These are phyloP conservation scores for Mrakia frigida DNA, from an alignment of 768 basidiomycete species.

Conservation along the genomic window DNA sequence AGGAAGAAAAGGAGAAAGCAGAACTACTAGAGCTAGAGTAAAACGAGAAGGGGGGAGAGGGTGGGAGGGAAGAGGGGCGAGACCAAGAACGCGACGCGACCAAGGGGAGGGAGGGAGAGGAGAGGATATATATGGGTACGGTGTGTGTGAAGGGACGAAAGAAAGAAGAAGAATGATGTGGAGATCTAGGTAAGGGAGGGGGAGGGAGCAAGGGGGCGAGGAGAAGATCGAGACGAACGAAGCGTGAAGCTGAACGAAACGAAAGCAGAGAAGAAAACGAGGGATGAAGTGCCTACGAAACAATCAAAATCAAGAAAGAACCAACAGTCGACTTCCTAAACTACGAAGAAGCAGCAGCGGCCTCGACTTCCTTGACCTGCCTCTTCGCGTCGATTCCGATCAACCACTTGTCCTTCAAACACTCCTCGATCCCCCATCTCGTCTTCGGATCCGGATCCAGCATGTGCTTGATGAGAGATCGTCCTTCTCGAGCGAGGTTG, in stretches of 20 bases:
- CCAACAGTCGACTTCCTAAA: not conserved
- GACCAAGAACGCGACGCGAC: too few species aligned
- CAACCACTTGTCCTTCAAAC: constrained; percentile 72
- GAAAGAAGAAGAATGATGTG: not conserved
- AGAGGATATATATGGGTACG: not conserved
- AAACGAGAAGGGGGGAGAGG: too few species aligned
- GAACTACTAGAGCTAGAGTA: too few species aligned
- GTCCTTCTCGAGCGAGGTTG: constrained; percentile 24
- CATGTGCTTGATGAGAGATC: constrained; percentile 61
- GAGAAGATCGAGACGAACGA: not conserved
- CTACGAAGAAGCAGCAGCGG: not conserved
- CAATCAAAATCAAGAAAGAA: not conserved
- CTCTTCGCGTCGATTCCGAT: constrained; percentile 7
- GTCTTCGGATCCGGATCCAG: constrained; percentile 85
- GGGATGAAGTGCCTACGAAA: too few species aligned
- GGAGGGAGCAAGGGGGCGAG: not conserved
- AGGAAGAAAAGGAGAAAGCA: too few species aligned
- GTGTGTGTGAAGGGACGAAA: not conserved
- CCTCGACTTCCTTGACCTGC: constrained; percentile 11
- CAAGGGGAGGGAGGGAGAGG: not conserved
- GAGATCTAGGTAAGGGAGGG: not conserved
- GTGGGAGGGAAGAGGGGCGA: not conserved
- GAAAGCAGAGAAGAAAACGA: not conserved
- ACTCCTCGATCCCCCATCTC: constrained; percentile 71
- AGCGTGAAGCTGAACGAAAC: not conserved